phyloP scores from a whole-genome alignment of 768 basidiomycete genomes.

The Lanmaoa pseudosensibilis region DNA sequence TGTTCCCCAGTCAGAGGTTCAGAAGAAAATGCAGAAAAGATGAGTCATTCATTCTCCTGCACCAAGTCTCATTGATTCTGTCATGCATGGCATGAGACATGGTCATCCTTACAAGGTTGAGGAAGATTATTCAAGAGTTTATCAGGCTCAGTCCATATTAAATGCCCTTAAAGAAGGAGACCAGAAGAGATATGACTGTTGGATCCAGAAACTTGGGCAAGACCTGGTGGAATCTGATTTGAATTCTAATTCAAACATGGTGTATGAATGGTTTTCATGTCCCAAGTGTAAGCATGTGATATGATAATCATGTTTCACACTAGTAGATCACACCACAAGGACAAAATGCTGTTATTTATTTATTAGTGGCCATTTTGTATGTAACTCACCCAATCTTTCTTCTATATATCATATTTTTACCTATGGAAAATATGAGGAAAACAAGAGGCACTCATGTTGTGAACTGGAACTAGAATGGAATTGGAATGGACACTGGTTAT shows the following conservation, averaged over 20 bases:
- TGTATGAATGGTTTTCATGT: too few species aligned
- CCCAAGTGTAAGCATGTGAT: too few species aligned
- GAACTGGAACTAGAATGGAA: too few species aligned
- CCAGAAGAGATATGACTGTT: not conserved
- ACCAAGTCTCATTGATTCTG: not conserved
- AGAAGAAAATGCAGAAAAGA: not conserved
- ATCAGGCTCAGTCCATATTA: slow-evolving; percentile 10
- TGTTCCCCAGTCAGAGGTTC: not conserved
- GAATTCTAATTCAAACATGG: not conserved
- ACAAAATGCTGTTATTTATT: too few species aligned
- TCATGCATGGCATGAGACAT: not conserved
- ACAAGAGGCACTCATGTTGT: too few species aligned
- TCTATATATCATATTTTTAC: too few species aligned
- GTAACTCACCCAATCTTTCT: too few species aligned
- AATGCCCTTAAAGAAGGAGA: not conserved
- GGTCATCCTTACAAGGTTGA: not conserved
- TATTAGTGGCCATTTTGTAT: too few species aligned
- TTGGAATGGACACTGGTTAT: too few species aligned
- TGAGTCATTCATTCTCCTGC: not conserved
- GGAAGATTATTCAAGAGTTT: not conserved
- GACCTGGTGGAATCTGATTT: not conserved
- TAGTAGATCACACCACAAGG: too few species aligned
- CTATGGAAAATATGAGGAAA: too few species aligned
- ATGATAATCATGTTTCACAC: too few species aligned
- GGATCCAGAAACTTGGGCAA: not conserved